Percentiles rank a stretch among this genome's conserved stretches.
phyloP scores from a whole-genome alignment of 1,139 yeast genomes.

The Candida sp. region DNA sequence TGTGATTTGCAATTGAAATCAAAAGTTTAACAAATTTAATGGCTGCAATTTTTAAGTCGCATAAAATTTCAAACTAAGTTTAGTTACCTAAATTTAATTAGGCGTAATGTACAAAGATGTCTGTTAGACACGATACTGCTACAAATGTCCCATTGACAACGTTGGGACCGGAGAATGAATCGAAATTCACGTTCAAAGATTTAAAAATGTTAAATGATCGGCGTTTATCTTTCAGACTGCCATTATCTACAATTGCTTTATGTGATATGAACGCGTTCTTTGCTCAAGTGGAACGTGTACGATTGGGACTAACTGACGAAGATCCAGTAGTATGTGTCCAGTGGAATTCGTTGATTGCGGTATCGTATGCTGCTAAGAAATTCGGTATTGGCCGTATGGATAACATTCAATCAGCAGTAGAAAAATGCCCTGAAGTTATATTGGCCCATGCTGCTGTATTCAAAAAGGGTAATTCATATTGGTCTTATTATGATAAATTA shows the following conservation, averaged over 20 bases:
- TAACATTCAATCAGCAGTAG: conserved; percentile 58
- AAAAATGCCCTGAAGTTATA: conserved; percentile 71
- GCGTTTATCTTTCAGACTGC: conserved; percentile 50
- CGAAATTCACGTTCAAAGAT: conserved; percentile 43
- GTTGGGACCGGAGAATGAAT: conserved; percentile 5
- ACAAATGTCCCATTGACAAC: conserved; percentile 2
- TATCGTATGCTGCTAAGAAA: conserved; percentile 82
- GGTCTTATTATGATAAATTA: conserved; percentile 57
- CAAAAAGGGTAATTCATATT: conserved; percentile 77
- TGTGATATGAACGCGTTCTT: conserved; percentile 93
- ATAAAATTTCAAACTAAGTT: background rate
- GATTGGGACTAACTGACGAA: conserved; percentile 59
- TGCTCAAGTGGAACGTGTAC: conserved; percentile 87
- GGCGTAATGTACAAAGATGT: conserved; percentile 2
- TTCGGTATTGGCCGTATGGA: conserved; percentile 83
- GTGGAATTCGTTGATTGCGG: conserved; percentile 89
- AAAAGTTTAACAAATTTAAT: background rate
- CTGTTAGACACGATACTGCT: conserved; percentile 1
- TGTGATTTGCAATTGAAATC: no score
- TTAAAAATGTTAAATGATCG: conserved; percentile 46
- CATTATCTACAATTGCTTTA: conserved; percentile 82
- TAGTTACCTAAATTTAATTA: background rate
- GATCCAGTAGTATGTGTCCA: conserved; percentile 95
- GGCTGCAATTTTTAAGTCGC: background rate
- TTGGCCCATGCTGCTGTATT: conserved; percentile 95